Evolutionary conservation across 306 rosid genomes (phyloP).

Genomic region (Pyrus communis): DNA sequence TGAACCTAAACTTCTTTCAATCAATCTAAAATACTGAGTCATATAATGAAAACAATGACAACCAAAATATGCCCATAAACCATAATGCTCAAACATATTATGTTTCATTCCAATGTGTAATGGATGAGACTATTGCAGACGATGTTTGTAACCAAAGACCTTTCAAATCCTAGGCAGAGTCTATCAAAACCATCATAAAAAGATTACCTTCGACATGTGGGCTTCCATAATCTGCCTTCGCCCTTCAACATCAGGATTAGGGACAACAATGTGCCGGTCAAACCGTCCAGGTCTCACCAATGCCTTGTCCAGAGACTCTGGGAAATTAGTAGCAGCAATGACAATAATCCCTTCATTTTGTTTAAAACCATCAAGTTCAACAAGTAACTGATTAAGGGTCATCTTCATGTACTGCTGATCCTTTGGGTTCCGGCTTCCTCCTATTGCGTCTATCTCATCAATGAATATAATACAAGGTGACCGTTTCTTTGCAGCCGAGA

Average conservation of each 20-base stretch:
- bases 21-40: neutral
- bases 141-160: neutral
- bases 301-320: constrained; percentile 85
- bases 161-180: neutral
- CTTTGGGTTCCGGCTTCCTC: constrained; percentile 74
- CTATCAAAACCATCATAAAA: neutral
- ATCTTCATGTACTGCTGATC: constrained; percentile 74
- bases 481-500: constrained; percentile 80
- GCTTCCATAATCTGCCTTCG: constrained; percentile 86
- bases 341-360: constrained; percentile 94
- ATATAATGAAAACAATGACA: neutral
- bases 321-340: constrained; percentile 90
- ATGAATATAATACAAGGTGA: constrained; percentile 91
- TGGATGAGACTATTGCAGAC: neutral
- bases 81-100: neutral
- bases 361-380: constrained; percentile 93
- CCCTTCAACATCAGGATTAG: constrained; percentile 96
- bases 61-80: neutral
- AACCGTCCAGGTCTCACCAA: constrained; percentile 94
- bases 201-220: constrained; percentile 80
- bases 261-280: constrained; percentile 83
- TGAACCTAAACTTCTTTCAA: too few species aligned
- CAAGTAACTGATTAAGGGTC: constrained; percentile 91
- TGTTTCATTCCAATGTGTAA: neutral
- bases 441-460: constrained; percentile 94